Evolutionary conservation across 2,329 filamentous ascomycete genomes (phyloP), one percentile per base, ranked within the genome.

Genomic region (Trichophyton equinum): DNA sequence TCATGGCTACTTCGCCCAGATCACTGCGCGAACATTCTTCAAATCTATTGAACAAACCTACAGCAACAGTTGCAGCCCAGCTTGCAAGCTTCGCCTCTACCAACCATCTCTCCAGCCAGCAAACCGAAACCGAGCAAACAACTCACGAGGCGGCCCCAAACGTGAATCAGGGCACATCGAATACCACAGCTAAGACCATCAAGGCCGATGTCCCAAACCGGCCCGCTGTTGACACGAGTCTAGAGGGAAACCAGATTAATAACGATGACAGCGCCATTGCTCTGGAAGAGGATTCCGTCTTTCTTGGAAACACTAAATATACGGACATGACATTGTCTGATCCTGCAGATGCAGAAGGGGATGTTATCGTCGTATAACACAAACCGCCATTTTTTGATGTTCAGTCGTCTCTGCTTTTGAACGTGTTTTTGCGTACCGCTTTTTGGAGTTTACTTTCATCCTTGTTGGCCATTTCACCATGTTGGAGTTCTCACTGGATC

Each of bases 221-320:
- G 2, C 36, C 55, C 18, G 55, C 33, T 18, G 36, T 42, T 18
- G 55, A 57, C n/a, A 42, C 55, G 8, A 38, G 76, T 65, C 76
- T 74, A 67, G 74, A 82, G 68, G 76, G 76, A 64, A 69, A 61
- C 72, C 2, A 71, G 77, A 53, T 77, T 79, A 74, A 73, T 62
- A 74, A 86, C 63, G 87, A 90, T 65, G 87, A 90, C 65, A 90
- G 87, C 67, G 87, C 86, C 1, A 90, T 90, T 63, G 85, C 85
- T 33, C 85, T 90, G 67, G 75, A 75, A 49, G 73, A 76, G 30
- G 75, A 77, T 59, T 73, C 75, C 4, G 73, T 75, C 65, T 64
- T 76, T 60, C 72, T 75, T 57, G 70, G 71, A 5, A 73, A 74
- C 59, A 72, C 71, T 60, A 77, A 77, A 68, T 77, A 77, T 60